phyloP scores from a whole-genome alignment of 225 moss, liverwort and hornwort species.

The Physcomitrium patens region DNA sequence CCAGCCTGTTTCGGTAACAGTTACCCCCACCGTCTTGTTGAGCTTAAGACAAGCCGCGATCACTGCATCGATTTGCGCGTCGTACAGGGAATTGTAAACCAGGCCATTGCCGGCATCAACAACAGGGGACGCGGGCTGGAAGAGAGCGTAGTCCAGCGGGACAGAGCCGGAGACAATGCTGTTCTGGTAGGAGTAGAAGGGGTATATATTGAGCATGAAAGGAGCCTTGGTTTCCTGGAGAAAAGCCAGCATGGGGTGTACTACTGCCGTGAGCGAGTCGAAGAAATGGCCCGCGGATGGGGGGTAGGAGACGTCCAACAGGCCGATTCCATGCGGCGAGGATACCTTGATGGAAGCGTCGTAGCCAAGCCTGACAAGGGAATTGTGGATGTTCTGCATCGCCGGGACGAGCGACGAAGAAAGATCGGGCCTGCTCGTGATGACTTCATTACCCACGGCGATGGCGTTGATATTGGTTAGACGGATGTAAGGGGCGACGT shows the following conservation, averaged over 20 bases:
- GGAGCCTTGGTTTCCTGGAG: constrained; percentile 59
- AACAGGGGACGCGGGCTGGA: constrained; percentile 50
- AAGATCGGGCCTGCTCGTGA: constrained; percentile 41
- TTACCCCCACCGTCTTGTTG: constrained; percentile 52
- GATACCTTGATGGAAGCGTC: constrained; percentile 64
- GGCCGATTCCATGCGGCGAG: constrained; percentile 68
- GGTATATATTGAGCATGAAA: constrained; percentile 83
- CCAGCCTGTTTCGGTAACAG: constrained; percentile 88
- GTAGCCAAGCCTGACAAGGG: constrained; percentile 59
- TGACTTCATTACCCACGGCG: constrained; percentile 81
- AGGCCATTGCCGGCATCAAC: constrained; percentile 58
- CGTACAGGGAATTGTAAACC: constrained; percentile 69
- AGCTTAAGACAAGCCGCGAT: constrained; percentile 70
- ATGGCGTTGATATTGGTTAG: constrained; percentile 71
- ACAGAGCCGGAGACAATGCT: constrained; percentile 45
- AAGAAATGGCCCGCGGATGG: constrained; percentile 68
- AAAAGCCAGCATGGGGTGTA: constrained; percentile 62
- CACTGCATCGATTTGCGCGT: constrained; percentile 89
- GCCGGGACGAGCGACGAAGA: constrained; percentile 65
- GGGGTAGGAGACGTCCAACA: constrained; percentile 67
- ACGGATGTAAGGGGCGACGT: constrained; percentile 60
- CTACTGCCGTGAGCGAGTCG: constrained; percentile 24
- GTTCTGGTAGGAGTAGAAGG: constrained; percentile 72
- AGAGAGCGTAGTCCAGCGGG: constrained; percentile 75
- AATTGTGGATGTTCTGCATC: constrained; percentile 73